Base-by-base conservation (phyloP, 1,139 yeast species). In the Sugiyamaella paludigena region DNA sequence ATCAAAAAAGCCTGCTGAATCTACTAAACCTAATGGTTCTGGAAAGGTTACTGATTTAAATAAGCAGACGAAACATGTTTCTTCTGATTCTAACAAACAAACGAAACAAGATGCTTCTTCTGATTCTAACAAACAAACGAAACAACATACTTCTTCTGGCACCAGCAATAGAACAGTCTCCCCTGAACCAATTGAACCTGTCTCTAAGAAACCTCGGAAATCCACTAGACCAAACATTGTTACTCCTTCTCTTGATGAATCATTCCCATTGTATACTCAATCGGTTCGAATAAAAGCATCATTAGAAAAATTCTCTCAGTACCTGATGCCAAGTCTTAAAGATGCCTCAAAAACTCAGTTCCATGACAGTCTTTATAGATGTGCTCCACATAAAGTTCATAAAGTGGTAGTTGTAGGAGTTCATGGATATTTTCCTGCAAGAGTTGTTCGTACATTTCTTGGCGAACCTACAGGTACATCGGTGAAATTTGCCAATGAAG, bases 401-500 rank as follows among this genome's bases (percentile, higher is more conserved):
- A 79, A 81, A 51, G 84, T 84, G 1, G 76, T 92, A 37, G 85
- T 92, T 30, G 81, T 92, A 54, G 98, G 98, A 0, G 91, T 92
- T 1, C 98, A 92, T 70, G 98, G 98, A 0, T 92, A 91, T 61
- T 88, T 92, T 69, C 98, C 98, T 0, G 84, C 91, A 1, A 80
- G 77, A 55, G 83, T 88, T 78, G 77, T 92, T 1, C 73, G 98
- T 47, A 89, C 96, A 0, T 64, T 92, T 27, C 83, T 89, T 48
- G 97, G 97, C 1, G 88, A 88, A 51, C 97, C 97, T 3, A 88
- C 94, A 12, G 97, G 97, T 0, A 89, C 97, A 0, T 88, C 97
- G 0, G 75, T 83, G 48, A 83, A 84, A 64, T 89, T 89, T 68
- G 87, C 95, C 39, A 82, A 80, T 54, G 96, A 87, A 61, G 96